phyloP scores from a whole-genome alignment of 2,329 filamentous ascomycete genomes.

The Huntiella savannae region DNA sequence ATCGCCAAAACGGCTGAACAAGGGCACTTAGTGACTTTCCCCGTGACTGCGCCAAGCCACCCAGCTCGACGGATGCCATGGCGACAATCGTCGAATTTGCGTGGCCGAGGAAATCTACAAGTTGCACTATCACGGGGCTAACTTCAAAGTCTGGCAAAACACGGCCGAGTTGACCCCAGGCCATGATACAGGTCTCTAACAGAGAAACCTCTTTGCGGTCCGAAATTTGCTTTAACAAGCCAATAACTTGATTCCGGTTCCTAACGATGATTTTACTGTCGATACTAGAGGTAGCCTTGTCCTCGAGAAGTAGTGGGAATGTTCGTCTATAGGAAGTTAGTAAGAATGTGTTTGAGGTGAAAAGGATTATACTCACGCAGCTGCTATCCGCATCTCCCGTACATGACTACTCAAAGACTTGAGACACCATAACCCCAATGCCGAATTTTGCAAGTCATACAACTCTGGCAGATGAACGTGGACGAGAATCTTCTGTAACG shows the following conservation, averaged over 20 bases:
- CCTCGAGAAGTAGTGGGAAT: conserved; percentile 42
- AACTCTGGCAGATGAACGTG: conserved; percentile 43
- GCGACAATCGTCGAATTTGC: conserved; percentile 60
- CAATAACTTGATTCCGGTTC: conserved; percentile 32
- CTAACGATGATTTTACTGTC: conserved; percentile 4
- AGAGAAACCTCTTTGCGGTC: conserved; percentile 47
- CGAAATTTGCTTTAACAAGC: conserved; percentile 52
- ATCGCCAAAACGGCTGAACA: conserved; percentile 77
- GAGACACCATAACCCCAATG: conserved; percentile 62
- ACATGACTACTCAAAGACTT: conserved; percentile 66
- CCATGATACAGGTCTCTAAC: conserved; percentile 69
- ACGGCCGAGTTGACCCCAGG: conserved; percentile 66
- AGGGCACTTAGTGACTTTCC: conserved; percentile 45
- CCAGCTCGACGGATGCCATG: conserved; percentile 65
- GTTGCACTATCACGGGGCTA: conserved; percentile 63
- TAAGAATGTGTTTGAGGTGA: neutral
- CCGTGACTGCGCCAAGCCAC: conserved; percentile 49
- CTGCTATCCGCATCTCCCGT: conserved; percentile 66
- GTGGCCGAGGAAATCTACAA: conserved; percentile 77
- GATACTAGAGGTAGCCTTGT: conserved; percentile 14
- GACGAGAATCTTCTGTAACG: conserved; percentile 47
- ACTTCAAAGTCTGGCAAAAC: conserved; percentile 64
- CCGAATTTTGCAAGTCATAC: conserved; percentile 47
- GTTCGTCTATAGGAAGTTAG: conserved; percentile 30
- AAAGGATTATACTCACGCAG: conserved; percentile 32